Base-by-base conservation (phyloP, 1,139 yeast species). In the Taiozyma onychis region DNA sequence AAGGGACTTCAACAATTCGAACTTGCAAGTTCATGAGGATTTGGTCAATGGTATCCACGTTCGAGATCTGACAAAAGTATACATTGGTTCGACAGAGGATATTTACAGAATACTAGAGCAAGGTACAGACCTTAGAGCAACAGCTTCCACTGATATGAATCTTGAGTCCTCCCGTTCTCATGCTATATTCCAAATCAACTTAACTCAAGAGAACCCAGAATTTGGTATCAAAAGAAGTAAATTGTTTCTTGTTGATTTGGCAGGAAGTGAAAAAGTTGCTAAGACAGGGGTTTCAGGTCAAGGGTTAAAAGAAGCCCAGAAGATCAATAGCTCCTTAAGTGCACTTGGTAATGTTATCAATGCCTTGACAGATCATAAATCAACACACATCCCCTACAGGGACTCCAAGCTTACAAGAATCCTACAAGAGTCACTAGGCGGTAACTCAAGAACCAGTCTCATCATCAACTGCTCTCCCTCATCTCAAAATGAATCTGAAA, bases 221-320 rank as follows among this genome's bases (percentile, higher is more conserved):
- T 75, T 79, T 27, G 88, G 85, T 3, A 73, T 78, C 43, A 87
- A 83, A 62, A 74, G 78, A 44, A 58, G 67, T 24, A 54, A 59
- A 26, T 72, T 90, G 50, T 87, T 84, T 60, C 69, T 90, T 47
- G 95, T 89, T 11, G 97, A 90, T 69, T 73, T 90, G 55, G 97
- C 96, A 0, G 96, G 97, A 4, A 83, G 93, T 42, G 97, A 90
- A 66, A 88, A 87, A 64, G 83, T 88, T n/a, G 83, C 83, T 50
- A 87, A 84, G 58, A 83, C 95, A 0, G 93, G 95, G 3, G 95
- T 90, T 0, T 69, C 80, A 2, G 95, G 93, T 1, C 83, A 82
- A 55, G 76, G 85, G 1, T 70, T 88, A 18, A 91, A 89, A 63
- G 97, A 90, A 59, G 91, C 96, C 0, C 86, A 86, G 61, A 88